Base-by-base conservation (phyloP, 106 monocot species). In the Platanthera guangdongensis region DNA sequence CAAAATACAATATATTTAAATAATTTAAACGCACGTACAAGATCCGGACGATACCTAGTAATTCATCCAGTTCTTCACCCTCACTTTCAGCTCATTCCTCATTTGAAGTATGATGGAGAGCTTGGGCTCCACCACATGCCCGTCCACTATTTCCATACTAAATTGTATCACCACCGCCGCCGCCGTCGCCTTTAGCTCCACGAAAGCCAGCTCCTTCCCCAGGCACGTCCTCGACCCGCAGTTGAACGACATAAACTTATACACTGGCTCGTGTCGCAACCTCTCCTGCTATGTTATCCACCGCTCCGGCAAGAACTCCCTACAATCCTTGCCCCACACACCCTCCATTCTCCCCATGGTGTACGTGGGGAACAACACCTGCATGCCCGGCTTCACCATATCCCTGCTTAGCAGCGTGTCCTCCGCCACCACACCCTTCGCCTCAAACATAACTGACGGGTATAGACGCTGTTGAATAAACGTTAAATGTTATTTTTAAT, bases 311-410 rank as follows among this genome's bases (percentile, higher is more conserved):
- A 48, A 71, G 72, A 87, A 94, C 30, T 82, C 83, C 30, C 46
- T 10, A 83, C 94, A 91, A 51, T 94, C 91, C 30, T 87, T 77
- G 8, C 94, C 91, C 94, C 94, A 94, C 0, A 94, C 60, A 11
- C 79, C 77, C 48, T 87, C 83, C 87, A 86, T 81, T 72, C 88
- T 82, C 16, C 50, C 90, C 88, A 87, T 90, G 1, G 82, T 18
- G 53, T 91, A 91, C 8, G 77, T 57, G 0, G 74, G 80, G 32
- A 90, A 45, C 1, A 92, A 4, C 6, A 92, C 55, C 79, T 80
- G 79, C 62, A 63, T 78, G 4, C 57, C 72, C 6, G 87, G 78
- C 8, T 51, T 18, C 6, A 80, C 80, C 47, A 52, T 57, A 15
- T 78, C 30, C 19, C 89, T 85, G 72, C 83, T 85, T 4, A 89